Evolutionary conservation across 208 protist species (phyloP).

Genomic region (Trichomonas vaginalis): DNA sequence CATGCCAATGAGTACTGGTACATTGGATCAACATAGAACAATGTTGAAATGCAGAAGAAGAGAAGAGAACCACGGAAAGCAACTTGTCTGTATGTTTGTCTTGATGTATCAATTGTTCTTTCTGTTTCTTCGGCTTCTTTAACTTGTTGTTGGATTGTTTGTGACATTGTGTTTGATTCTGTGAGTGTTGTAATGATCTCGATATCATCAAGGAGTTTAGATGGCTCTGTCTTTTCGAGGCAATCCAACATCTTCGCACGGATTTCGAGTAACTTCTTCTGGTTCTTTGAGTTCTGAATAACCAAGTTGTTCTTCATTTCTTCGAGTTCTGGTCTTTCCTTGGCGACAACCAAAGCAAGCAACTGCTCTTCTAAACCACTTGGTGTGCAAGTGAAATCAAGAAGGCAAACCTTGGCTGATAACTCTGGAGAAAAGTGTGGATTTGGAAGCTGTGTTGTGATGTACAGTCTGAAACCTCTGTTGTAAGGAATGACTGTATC

Average conservation of each 20-base stretch:
- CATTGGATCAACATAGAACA: constrained; percentile 73
- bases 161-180: constrained; percentile 74
- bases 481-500: constrained; percentile 79
- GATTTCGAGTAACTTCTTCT: constrained; percentile 74
- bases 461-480: constrained; percentile 84
- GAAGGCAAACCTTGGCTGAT: constrained; percentile 70
- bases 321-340: constrained; percentile 84
- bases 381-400: constrained; percentile 94
- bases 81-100: constrained; percentile 75
- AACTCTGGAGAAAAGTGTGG: constrained; percentile 83
- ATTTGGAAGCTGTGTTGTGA: constrained; percentile 89
- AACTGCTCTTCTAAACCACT: constrained; percentile 89
- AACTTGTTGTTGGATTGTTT: constrained; percentile 41
- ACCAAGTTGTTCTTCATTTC: constrained; percentile 56
- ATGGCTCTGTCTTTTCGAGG: constrained; percentile 70
- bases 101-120: constrained; percentile 76
- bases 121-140: constrained; percentile 80
- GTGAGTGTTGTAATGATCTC: constrained; percentile 81
- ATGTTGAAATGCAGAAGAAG: constrained; percentile 86
- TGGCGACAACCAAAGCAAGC: constrained; percentile 76
- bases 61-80: constrained; percentile 73
- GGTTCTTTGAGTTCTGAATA: constrained; percentile 57
- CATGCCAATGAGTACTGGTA: constrained; percentile 58
- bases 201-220: constrained; percentile 82
- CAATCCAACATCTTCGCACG: constrained; percentile 81